phyloP scores from a whole-genome alignment of 257 asterid genomes.

The Jacaranda mimosifolia region DNA sequence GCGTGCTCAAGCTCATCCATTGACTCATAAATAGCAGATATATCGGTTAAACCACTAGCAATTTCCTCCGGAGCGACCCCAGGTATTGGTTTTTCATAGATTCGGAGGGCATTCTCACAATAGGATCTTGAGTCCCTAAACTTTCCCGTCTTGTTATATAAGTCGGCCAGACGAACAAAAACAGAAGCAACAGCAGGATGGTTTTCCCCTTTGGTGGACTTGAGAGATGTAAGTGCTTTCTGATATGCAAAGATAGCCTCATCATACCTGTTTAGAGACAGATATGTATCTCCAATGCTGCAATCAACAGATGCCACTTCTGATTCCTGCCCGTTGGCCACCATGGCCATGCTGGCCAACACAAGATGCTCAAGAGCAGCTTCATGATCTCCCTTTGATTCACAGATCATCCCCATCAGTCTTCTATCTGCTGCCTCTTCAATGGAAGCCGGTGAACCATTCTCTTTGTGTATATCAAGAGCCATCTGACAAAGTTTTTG shows the following conservation, averaged over 20 bases:
- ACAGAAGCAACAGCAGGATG: slow-evolving; percentile 92
- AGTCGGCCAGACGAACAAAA: slow-evolving; percentile 87
- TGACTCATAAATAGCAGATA: slow-evolving; percentile 90
- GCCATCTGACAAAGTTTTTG: slow-evolving; percentile 83
- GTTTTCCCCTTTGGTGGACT: slow-evolving; percentile 86
- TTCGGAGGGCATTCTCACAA: slow-evolving; percentile 87
- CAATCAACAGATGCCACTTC: slow-evolving; percentile 88
- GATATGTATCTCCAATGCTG: slow-evolving; percentile 88
- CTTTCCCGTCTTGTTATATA: slow-evolving; percentile 84
- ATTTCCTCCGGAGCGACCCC: slow-evolving; percentile 90
- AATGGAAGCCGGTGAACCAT: slow-evolving; percentile 74
- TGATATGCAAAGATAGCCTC: slow-evolving; percentile 90
- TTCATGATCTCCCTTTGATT: slow-evolving; percentile 88
- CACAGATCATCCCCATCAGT: slow-evolving; percentile 90
- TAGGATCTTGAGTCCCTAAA: slow-evolving; percentile 85
- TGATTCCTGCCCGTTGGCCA: slow-evolving; percentile 82
- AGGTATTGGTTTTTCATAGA: slow-evolving; percentile 74
- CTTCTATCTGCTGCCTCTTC: slow-evolving; percentile 93
- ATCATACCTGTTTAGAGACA: slow-evolving; percentile 81
- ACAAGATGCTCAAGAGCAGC: slow-evolving; percentile 95
- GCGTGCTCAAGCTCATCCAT: slow-evolving; percentile 93
- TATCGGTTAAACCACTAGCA: slow-evolving; percentile 85
- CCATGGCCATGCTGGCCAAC: slow-evolving; percentile 96
- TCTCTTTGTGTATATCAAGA: slow-evolving; percentile 79
- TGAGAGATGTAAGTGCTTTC: slow-evolving; percentile 86